These are phyloP conservation scores for Leptographium flavum DNA, from an alignment of 2,329 filamentous ascomycete species.

Conservation along the genomic window DNA sequence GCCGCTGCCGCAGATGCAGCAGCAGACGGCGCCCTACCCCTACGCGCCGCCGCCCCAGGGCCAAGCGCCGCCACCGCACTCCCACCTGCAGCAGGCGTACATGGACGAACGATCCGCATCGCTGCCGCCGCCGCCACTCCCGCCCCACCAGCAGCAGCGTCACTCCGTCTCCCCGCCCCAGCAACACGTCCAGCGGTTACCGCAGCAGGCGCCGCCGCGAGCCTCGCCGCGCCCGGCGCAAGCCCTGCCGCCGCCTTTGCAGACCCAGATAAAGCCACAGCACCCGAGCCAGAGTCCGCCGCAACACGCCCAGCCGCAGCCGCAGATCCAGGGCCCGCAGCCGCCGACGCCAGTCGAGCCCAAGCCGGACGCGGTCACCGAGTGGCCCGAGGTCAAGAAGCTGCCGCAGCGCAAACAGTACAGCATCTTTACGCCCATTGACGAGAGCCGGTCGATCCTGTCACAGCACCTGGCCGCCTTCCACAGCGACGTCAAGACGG, in stretches of 20 bases:
- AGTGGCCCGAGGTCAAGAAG: constrained; percentile 39
- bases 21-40: constrained; percentile 17
- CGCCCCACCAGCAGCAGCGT: constrained; percentile 28
- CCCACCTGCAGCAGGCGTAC: constrained; percentile 52
- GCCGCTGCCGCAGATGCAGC: constrained; percentile 40
- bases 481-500: constrained; percentile 36
- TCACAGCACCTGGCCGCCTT: constrained; percentile 68
- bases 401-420: constrained; percentile 66
- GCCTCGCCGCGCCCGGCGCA: constrained; percentile 31
- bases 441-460: constrained; percentile 77
- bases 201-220: constrained; percentile 35
- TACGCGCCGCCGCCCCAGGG: constrained; percentile 22
- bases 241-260: constrained; percentile 22
- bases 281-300: background rate
- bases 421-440: constrained; percentile 95
- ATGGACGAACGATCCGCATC: constrained; percentile 63
- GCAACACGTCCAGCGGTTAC: constrained; percentile 36
- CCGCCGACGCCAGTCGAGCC: constrained; percentile 32
- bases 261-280: constrained; percentile 8
- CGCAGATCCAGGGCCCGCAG: constrained; percentile 30
- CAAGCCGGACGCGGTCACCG: constrained; percentile 2
- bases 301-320: constrained; percentile 18
- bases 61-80: constrained; percentile 24
- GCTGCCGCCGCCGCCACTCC: constrained; percentile 42
- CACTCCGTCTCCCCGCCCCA: constrained; percentile 47